Base-by-base conservation (phyloP, 805 yeast species). In the Kazachstania taianensis region DNA sequence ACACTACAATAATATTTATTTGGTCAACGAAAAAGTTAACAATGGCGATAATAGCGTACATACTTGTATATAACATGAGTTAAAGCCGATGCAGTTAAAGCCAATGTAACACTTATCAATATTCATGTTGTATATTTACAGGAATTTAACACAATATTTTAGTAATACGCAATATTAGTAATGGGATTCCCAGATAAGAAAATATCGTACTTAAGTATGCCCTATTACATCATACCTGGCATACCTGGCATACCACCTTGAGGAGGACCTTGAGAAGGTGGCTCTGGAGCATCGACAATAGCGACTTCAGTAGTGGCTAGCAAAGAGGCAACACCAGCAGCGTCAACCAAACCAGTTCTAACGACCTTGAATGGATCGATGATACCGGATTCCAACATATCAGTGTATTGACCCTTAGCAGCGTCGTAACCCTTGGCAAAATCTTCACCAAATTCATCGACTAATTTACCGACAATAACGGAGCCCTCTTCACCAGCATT, bases 291-390 rank as follows among this genome's bases (percentile, higher is more conserved):
- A 52, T 82, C 96, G 41, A 86, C 95, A 55, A 92, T 84, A 45
- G 96, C 96, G 63, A 96, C 94, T 69, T 92, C 98, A 45, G 98
- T 89, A 41, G 97, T 89, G 46, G 97, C 96, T 62, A 92, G 73
- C 61, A 92, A 71, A 20, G 96, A 85, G 32, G 98, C 97, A 44
- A 92, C 96, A 69, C 97, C 95, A 34, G 94, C 74, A 43, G 98
- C 97, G 56, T 92, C 97, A 39, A 84, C 84, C 55, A 92, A 71
- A 43, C 97, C 96, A 53, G 84, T 78, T 71, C 92, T 84, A 42
- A 92, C 96, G 49, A 89, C 97, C 75, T 86, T 89, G 75, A 89
- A 85, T 50, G 98, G 98, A 65, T 92, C 98, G 54, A 89, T 85
- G 66, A 92, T 89, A 72, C 98, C 98, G 41, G 92, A 79, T 47